phyloP scores from a whole-genome alignment of 257 asterid species.

The Ballota nigra region DNA sequence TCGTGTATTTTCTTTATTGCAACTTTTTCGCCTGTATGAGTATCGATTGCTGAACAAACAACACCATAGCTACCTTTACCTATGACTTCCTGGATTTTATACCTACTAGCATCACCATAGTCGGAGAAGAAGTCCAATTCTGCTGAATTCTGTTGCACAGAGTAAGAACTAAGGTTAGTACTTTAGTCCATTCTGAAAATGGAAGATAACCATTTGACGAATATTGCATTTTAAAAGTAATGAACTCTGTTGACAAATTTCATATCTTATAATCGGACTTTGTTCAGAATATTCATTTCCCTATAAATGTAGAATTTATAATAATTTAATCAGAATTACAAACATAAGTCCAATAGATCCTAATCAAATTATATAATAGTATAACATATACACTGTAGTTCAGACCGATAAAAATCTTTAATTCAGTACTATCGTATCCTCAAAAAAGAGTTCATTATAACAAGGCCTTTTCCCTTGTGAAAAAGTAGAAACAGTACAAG shows the following conservation, averaged over 20 bases:
- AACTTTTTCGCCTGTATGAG: conserved; percentile 71
- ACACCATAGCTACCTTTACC: conserved; percentile 93
- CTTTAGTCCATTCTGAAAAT: neutral
- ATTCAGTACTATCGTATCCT: too few species aligned
- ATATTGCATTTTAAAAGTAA: neutral
- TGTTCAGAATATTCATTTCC: neutral
- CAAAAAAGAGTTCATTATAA: too few species aligned
- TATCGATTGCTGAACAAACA: conserved; percentile 79
- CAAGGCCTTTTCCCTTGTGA: too few species aligned
- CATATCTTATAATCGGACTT: neutral
- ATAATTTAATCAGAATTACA: neutral
- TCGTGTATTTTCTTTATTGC: conserved; percentile 82
- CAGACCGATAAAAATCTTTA: too few species aligned
- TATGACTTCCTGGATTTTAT: conserved; percentile 72
- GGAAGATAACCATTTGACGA: neutral
- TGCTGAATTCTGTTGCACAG: conserved; percentile 50
- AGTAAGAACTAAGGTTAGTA: conserved; percentile 9
- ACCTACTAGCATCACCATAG: conserved; percentile 89
- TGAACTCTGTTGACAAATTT: neutral
- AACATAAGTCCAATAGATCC: neutral
- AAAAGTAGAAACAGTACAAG: too few species aligned
- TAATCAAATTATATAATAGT: too few species aligned
- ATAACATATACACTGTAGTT: too few species aligned
- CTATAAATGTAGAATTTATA: neutral
- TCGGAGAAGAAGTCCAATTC: conserved; percentile 94